Percentiles rank a stretch among this genome's conserved stretches.
Conservation (phyloP, 805 yeast species). For the Kazachstania psychrophila region DNA sequence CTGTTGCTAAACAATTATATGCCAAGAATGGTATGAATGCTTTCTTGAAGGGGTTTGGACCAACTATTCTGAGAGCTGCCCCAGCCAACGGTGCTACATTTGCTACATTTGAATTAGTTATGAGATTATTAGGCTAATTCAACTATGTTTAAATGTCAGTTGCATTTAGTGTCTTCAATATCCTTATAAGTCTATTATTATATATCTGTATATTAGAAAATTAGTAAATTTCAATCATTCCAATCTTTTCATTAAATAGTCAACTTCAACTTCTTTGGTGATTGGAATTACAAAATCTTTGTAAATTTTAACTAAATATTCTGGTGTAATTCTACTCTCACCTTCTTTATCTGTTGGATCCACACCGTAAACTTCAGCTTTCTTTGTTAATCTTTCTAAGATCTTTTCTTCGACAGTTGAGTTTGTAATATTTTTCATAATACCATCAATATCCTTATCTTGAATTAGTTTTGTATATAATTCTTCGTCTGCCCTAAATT, state of each 20-base stretch:
- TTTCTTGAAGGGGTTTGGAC: constrained; percentile 82
- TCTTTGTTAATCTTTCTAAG: constrained; percentile 62
- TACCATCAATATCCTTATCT: constrained; percentile 57
- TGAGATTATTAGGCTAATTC: constrained; percentile 50
- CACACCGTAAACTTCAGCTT: constrained; percentile 79
- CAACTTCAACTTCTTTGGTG: constrained; percentile 92
- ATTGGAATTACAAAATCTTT: constrained; percentile 84
- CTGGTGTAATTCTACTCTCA: constrained; percentile 74
- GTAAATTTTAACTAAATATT: constrained; percentile 72
- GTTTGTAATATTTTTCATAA: constrained; percentile 77
- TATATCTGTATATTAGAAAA: background rate
- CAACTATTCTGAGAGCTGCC: constrained; percentile 91
- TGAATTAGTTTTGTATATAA: constrained; percentile 55
- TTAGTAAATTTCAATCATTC: constrained; percentile 30
- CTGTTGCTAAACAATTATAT: constrained; percentile 47
- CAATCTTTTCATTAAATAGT: constrained; percentile 74
- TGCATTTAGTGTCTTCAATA: too few species aligned
- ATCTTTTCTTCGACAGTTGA: constrained; percentile 78
- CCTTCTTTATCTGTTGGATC: constrained; percentile 74
- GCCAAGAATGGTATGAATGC: constrained; percentile 58
- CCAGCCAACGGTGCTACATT: constrained; percentile 98
- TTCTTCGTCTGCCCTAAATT: constrained; percentile 61
- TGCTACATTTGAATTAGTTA: constrained; percentile 83
- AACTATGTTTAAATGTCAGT: background rate
- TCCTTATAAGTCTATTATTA: background rate